These are phyloP conservation scores for Aspergillus spinulosporus DNA, from an alignment of 2,329 filamentous ascomycete species.

Conservation along the genomic window DNA sequence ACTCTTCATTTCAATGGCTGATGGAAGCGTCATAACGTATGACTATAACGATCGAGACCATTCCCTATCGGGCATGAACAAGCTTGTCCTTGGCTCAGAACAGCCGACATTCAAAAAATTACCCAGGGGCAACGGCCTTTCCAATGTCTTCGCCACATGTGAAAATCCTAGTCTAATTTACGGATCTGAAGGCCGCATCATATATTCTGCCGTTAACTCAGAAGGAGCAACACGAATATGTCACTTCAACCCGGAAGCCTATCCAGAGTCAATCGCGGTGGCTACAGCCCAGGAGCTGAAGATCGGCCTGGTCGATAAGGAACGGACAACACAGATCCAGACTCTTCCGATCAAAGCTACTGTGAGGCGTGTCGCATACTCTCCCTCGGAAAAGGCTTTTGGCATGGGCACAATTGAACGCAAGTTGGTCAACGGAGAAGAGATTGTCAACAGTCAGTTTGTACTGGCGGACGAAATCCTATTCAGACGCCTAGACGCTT, in stretches of 20 bases:
- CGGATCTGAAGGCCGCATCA: constrained; percentile 77
- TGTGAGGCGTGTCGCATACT: constrained; percentile 84
- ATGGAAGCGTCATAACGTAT: constrained; percentile 87
- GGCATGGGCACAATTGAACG: constrained; percentile 83
- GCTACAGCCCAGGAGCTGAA: constrained; percentile 75
- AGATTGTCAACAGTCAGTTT: constrained; percentile 77
- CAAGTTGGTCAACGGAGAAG: constrained; percentile 67
- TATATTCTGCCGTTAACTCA: constrained; percentile 91
- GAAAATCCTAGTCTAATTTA: constrained; percentile 95
- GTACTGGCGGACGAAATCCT: constrained; percentile 87
- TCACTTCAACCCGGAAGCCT: constrained; percentile 77
- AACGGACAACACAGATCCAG: constrained; percentile 85
- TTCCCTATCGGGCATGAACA: constrained; percentile 71
- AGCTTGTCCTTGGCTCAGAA: constrained; percentile 79
- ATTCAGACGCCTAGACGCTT: constrained; percentile 75
- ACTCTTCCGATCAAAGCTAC: constrained; percentile 77
- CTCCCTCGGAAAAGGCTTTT: constrained; percentile 74
- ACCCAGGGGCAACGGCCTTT: constrained; percentile 65
- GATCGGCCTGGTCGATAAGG: constrained; percentile 77
- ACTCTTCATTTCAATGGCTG: constrained; percentile 85
- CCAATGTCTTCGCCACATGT: constrained; percentile 87
- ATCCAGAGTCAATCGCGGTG: constrained; percentile 76
- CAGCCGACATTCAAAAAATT: constrained; percentile 79
- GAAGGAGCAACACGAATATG: constrained; percentile 81
- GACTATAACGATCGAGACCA: constrained; percentile 64